Conservation (phyloP, 805 yeast species). For the Yamadazyma scolyti region DNA sequence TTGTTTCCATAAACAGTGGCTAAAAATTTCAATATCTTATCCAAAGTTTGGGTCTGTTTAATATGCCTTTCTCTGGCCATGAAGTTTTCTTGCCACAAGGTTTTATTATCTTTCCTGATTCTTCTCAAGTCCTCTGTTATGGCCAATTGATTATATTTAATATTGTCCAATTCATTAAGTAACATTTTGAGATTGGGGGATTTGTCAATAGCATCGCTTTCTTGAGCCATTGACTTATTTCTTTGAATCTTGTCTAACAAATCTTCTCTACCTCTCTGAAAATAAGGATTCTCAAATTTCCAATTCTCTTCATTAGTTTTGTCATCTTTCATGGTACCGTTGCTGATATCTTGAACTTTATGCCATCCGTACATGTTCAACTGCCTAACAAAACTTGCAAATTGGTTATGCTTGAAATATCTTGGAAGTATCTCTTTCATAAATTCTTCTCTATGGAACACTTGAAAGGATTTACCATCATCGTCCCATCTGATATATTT, state of each 20-base stretch:
- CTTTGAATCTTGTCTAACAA: constrained; percentile 81
- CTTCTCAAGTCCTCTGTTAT: constrained; percentile 83
- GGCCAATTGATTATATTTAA: constrained; percentile 73
- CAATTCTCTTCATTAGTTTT: constrained; percentile 68
- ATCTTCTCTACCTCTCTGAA: constrained; percentile 75
- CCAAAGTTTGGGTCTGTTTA: constrained; percentile 82
- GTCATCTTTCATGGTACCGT: constrained; percentile 58
- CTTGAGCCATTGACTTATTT: constrained; percentile 45
- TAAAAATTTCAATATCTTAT: constrained; percentile 80
- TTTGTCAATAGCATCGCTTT: constrained; percentile 12
- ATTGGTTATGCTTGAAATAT: constrained; percentile 92
- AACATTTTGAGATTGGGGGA: constrained; percentile 49
- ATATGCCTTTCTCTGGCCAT: constrained; percentile 80
- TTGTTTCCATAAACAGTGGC: constrained; percentile 73
- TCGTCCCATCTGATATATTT: constrained; percentile 79
- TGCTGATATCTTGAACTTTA: constrained; percentile 87
- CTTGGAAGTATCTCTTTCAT: constrained; percentile 81
- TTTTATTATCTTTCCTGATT: constrained; percentile 80
- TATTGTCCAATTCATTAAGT: constrained; percentile 66
- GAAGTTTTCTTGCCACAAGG: constrained; percentile 87
- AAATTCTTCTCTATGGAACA: constrained; percentile 77
- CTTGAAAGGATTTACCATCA: constrained; percentile 84
- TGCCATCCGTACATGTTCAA: constrained; percentile 99
- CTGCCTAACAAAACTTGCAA: constrained; percentile 92
- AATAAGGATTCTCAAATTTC: constrained; percentile 85